Conservation (phyloP, 768 basidiomycete species). For the Lentinus tigrinus region DNA sequence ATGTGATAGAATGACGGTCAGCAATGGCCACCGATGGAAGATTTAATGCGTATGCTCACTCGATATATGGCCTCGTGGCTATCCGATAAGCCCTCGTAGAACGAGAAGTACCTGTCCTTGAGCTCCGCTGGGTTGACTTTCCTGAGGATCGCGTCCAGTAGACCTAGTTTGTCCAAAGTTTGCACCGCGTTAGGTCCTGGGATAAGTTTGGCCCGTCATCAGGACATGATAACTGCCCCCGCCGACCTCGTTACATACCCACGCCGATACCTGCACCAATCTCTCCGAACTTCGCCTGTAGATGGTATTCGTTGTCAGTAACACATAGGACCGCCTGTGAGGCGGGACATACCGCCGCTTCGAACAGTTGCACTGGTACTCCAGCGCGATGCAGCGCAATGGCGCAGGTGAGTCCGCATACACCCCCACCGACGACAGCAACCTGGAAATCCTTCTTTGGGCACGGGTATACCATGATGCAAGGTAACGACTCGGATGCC, state of each 20-base stretch:
- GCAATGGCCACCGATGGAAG: neutral
- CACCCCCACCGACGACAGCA: conserved; percentile 58
- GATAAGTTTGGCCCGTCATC: neutral
- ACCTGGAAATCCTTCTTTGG: conserved; percentile 38
- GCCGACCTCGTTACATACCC: conserved; percentile 30
- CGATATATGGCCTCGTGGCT: conserved; percentile 43
- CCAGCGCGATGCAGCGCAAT: conserved; percentile 42
- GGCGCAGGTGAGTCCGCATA: conserved; percentile 51
- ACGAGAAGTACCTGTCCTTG: conserved; percentile 35
- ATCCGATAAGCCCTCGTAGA: conserved; percentile 38
- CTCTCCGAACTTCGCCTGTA: conserved; percentile 47
- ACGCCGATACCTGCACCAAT: conserved; percentile 54
- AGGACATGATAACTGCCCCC: too few species aligned
- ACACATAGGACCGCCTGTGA: too few species aligned
- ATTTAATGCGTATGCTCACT: conserved; percentile 28
- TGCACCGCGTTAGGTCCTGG: conserved; percentile 51
- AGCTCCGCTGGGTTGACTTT: conserved; percentile 35
- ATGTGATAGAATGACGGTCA: neutral
- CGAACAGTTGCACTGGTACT: conserved; percentile 47
- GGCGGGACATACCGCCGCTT: conserved; percentile 41
- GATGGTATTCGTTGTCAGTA: neutral
- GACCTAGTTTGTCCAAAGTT: conserved; percentile 42
- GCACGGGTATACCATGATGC: neutral
- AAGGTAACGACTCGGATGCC: too few species aligned
- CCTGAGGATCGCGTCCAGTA: conserved; percentile 41